These are phyloP conservation scores for Glycyrrhiza uralensis DNA, from an alignment of 306 rosid genomes.

Conservation along the genomic window DNA sequence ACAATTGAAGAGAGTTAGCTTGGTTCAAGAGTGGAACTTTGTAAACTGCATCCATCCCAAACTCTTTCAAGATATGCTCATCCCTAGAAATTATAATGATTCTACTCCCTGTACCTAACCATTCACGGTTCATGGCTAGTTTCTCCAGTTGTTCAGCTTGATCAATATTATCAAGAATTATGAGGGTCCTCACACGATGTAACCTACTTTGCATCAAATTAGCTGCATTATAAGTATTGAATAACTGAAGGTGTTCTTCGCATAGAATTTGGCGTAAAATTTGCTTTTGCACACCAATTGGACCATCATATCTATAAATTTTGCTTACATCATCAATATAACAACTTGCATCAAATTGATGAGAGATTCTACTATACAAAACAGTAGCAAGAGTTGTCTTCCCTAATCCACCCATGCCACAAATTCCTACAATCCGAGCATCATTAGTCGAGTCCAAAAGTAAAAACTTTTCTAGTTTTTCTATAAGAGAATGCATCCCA, in stretches of 20 bases:
- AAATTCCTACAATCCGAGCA: slow-evolving; percentile 15
- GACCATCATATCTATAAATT: not conserved
- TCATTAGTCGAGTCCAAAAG: not conserved
- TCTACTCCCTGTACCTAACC: slow-evolving; percentile 17
- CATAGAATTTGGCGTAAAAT: not conserved
- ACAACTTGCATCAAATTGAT: not conserved
- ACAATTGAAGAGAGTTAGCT: not conserved
- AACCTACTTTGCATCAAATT: not conserved
- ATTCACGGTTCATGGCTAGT: not conserved
- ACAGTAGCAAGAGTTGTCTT: slow-evolving; percentile 11
- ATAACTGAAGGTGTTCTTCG: not conserved
- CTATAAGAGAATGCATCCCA: not conserved
- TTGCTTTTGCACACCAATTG: not conserved
- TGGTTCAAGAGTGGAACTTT: not conserved
- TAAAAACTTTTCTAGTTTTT: slow-evolving; percentile 9
- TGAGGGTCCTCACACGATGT: not conserved
- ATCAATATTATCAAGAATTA: slow-evolving; percentile 21
- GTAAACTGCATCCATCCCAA: not conserved
- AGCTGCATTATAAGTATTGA: not conserved
- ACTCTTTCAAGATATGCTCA: not conserved
- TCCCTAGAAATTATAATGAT: slow-evolving; percentile 11
- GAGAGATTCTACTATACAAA: not conserved
- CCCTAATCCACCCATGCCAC: slow-evolving; percentile 34
- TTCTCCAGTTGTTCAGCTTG: not conserved
- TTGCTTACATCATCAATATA: slow-evolving; percentile 8